Evolutionary conservation across 352 stramenopile species (phyloP).

Genomic region (Globisporangium paroecandrum): DNA sequence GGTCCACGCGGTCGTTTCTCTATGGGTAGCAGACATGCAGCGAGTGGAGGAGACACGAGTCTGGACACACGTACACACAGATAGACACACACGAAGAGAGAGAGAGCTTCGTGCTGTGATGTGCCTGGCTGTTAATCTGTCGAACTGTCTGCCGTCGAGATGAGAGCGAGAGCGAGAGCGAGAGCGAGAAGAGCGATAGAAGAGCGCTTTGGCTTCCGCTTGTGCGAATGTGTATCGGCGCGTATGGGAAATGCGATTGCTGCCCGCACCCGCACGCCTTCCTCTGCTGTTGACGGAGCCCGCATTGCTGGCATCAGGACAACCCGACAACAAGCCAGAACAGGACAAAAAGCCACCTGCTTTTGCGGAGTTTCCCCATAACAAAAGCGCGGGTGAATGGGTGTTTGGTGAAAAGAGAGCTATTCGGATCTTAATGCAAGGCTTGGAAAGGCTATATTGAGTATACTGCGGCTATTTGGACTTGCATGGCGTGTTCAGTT

Average conservation of each 20-base stretch:
- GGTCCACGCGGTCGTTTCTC: background rate
- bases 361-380: background rate
- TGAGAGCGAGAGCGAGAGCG: slow-evolving; percentile 1
- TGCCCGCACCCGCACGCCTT: background rate
- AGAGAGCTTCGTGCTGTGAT: background rate
- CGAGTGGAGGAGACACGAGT: background rate
- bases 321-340: background rate
- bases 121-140: background rate
- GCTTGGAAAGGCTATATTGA: background rate
- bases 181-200: background rate
- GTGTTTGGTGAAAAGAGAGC: background rate
- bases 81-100: background rate
- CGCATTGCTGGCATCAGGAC: background rate
- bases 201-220: background rate
- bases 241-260: background rate
- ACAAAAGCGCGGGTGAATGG: background rate
- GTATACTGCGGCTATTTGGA: background rate
- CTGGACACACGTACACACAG: background rate
- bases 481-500: background rate
- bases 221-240: background rate
- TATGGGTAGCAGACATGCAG: background rate
- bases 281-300: background rate
- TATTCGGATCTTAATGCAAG: background rate
- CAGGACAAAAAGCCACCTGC: background rate
- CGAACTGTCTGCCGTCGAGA: background rate